Evolutionary conservation across 2,329 filamentous ascomycete genomes (phyloP).

Genomic region (Helotiales sp.): DNA sequence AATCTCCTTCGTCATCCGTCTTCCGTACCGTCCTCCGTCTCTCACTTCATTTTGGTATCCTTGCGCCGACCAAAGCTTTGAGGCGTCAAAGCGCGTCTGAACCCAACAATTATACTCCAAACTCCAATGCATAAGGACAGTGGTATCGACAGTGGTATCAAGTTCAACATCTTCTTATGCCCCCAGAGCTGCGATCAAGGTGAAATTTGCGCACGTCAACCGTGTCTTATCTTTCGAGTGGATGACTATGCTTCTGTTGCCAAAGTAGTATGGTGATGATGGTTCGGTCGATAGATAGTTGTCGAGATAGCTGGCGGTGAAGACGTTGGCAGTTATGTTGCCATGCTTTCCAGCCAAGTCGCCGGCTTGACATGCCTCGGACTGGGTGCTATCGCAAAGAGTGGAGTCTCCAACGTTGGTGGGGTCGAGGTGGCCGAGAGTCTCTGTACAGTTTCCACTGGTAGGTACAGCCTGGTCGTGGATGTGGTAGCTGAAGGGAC

Average conservation of each 20-base stretch:
- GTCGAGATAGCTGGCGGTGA: not conserved
- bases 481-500: slow-evolving; percentile 5
- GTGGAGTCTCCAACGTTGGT: slow-evolving; percentile 1
- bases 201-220: slow-evolving; percentile 3
- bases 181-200: no score
- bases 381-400: not conserved
- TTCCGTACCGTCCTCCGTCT: no score
- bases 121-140: not conserved
- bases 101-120: not conserved
- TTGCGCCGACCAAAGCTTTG: not conserved
- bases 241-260: not conserved
- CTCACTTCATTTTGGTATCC: no score
- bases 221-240: not conserved
- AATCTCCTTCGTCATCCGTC: no score
- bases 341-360: slow-evolving; percentile 1
- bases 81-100: not conserved
- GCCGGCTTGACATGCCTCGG: slow-evolving; percentile 1
- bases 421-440: slow-evolving; percentile 1
- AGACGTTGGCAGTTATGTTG: not conserved
- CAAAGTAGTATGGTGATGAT: slow-evolving; percentile 1
- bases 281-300: not conserved
- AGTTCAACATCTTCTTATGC: no score
- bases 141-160: not conserved
- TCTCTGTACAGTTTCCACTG: slow-evolving; percentile 2
- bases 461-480: not conserved